Percentiles rank a stretch among this genome's conserved stretches.
Evolutionary conservation across 208 protist species (phyloP).

Genomic region (Trypanosoma conorhini): DNA sequence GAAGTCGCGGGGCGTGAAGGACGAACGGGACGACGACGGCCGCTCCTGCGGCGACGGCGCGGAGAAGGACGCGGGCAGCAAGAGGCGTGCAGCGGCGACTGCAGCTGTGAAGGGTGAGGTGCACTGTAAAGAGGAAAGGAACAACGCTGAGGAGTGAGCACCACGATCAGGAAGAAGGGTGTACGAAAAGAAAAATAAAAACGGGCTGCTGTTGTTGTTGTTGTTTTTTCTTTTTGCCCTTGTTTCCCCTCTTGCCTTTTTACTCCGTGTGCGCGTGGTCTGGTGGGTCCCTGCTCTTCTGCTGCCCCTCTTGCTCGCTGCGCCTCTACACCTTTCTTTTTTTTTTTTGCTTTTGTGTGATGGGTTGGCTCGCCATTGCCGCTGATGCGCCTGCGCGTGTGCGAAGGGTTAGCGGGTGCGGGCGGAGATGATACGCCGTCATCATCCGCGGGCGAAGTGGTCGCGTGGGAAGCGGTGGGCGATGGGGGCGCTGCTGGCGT

Average conservation of each 20-base stretch:
- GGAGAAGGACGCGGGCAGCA: neutral
- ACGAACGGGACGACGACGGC: neutral
- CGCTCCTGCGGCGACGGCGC: neutral
- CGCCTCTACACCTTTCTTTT: neutral
- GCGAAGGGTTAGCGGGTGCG: neutral
- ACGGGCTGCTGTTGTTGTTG: neutral
- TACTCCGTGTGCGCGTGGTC: neutral
- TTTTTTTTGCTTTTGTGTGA: neutral
- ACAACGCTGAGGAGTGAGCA: neutral
- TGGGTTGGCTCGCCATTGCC: neutral
- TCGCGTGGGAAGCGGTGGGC: neutral
- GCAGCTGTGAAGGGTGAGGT: neutral
- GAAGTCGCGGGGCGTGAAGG: neutral
- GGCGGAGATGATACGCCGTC: constrained; percentile 16
- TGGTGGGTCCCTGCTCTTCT: neutral
- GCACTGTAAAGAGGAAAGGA: constrained; percentile 1
- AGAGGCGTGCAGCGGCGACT: neutral
- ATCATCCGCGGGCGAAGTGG: neutral
- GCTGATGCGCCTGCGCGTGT: neutral
- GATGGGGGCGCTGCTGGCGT: neutral
- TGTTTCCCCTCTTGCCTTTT: neutral
- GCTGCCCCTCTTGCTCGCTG: neutral
- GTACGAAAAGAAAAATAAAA: neutral
- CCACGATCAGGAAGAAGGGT: neutral
- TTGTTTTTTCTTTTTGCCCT: constrained; percentile 6